Percentiles rank a stretch among this genome's conserved stretches.
Evolutionary conservation across 768 basidiomycete genomes (phyloP).

Genomic region (Tylopilus sp.): DNA sequence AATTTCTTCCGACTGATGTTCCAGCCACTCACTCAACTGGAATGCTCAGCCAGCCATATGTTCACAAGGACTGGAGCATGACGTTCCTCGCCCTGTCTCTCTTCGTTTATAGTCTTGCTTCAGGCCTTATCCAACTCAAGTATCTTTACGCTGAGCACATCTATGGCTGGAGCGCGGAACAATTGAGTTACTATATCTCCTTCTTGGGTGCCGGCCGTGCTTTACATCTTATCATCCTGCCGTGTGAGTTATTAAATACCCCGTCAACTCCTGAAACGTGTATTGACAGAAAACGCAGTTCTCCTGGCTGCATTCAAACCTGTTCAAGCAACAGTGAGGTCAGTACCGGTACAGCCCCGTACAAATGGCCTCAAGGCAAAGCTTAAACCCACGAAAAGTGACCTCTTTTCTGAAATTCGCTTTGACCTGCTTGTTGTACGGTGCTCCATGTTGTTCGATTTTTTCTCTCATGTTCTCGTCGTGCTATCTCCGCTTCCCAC

Average conservation of each 20-base stretch:
- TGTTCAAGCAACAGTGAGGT: constrained; percentile 16
- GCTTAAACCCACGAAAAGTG: constrained; percentile 42
- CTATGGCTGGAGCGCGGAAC: constrained; percentile 63
- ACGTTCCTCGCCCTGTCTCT: constrained; percentile 61
- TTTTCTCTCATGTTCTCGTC: constrained; percentile 61
- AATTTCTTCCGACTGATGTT: constrained; percentile 61
- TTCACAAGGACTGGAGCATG: constrained; percentile 68
- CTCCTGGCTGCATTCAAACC: constrained; percentile 61
- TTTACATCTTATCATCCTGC: constrained; percentile 61
- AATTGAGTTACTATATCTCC: constrained; percentile 76
- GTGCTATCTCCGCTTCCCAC: constrained; percentile 50
- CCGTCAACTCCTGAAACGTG: constrained; percentile 32
- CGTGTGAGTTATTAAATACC: constrained; percentile 43
- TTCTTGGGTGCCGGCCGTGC: constrained; percentile 64
- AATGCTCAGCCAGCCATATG: constrained; percentile 62
- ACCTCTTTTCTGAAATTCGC: constrained; percentile 56
- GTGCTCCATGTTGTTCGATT: constrained; percentile 63
- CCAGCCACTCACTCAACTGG: constrained; percentile 39
- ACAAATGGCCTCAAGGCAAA: constrained; percentile 32
- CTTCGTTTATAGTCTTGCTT: constrained; percentile 62
- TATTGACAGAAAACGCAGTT: constrained; percentile 39
- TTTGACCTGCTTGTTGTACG: constrained; percentile 70
- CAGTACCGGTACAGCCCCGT: constrained; percentile 2
- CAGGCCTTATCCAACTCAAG: constrained; percentile 71
- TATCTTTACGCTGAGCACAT: constrained; percentile 76